A percentile compares a stretch with the other conserved stretches of the same genome.
Conservation (phyloP, 371 early-diverging fungal genomes). For the Neoconidiobolus thromboides region DNA sequence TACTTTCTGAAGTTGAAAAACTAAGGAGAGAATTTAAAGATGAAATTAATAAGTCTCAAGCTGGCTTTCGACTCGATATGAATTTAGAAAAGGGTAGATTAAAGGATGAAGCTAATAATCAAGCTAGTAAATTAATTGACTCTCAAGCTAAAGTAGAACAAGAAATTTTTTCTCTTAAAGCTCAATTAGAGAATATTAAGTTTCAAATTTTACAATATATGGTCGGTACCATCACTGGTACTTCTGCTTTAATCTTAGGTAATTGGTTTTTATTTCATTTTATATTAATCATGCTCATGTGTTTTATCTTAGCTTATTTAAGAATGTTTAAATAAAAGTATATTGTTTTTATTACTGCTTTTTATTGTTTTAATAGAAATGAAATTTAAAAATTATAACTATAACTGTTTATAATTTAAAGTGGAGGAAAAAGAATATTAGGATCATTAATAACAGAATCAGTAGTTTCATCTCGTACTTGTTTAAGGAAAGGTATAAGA, state of each 20-base stretch:
- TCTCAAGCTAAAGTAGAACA: slow-evolving; percentile 75
- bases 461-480: slow-evolving; percentile 35
- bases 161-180: slow-evolving; percentile 63
- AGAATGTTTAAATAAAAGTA: slow-evolving; percentile 18
- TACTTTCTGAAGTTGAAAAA: slow-evolving; percentile 58
- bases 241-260: slow-evolving; percentile 56
- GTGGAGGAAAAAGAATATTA: too few relatives aligned
- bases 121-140: slow-evolving; percentile 70
- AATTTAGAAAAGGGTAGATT: slow-evolving; percentile 77
- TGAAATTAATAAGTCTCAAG: slow-evolving; percentile 68
- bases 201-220: slow-evolving; percentile 67
- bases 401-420: too few relatives aligned
- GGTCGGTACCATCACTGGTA: slow-evolving; percentile 67
- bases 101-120: slow-evolving; percentile 61
- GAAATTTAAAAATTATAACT: too few relatives aligned
- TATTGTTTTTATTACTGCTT: background rate
- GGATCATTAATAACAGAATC: too few relatives aligned
- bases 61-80: slow-evolving; percentile 71
- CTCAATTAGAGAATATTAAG: slow-evolving; percentile 83
- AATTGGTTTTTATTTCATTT: slow-evolving; percentile 7
- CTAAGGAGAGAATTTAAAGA: slow-evolving; percentile 58
- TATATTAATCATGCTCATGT: background rate
- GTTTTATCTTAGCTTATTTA: slow-evolving; percentile 12
- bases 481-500: slow-evolving; percentile 69
- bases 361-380: too few relatives aligned